Evolutionary conservation across 257 asterid species (phyloP), one percentile per base, ranked within the genome.

Genomic region (Fraxinus anomala): DNA sequence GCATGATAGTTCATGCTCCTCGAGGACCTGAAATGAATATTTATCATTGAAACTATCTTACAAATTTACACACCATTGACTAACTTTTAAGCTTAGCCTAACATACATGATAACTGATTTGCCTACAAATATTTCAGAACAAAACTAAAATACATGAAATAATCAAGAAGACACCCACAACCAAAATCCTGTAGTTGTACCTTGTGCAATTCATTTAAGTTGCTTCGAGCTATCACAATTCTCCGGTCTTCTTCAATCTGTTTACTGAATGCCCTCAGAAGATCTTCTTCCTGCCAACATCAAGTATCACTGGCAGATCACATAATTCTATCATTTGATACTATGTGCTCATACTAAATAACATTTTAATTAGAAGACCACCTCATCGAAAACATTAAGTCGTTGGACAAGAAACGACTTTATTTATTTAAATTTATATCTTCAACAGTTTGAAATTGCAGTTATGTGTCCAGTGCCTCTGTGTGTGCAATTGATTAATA

Each of bases 161-260:
- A 61, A 24, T 63, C 66, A 73, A 59, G 24, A 72, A 14, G 40
- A 81, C 68, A 79, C 61, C 24, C 36, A 40, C 51, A 81, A 74
- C 23, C 28, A 47, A 77, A 81, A 13, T 75, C 79, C 39, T 40
- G 59, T 5, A 9, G 56, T 59, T 76, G 68, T 86, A 95, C 99
- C 97, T 90, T 89, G 13, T 92, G 96, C 81, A 95, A 85, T 86
- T 95, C 97, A 36, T 85, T 88, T 80, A 95, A 78, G 85, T 93
- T 95, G 90, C 93, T 93, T 79, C 99, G 94, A 63, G 97, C 87
- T 83, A 93, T 88, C 83, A 93, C 94, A 83, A 95, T 89, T 82
- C 84, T 89, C 84, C 91, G 85, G 85, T 95, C 99, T 83, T 95
- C 99, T 85, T 91, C 97, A 82, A 95, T 90, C 89, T 95, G 99